Evolutionary conservation across 1,284 basidiomycete species (phyloP), one percentile per base, ranked within the genome.

Genomic region (Microbotryomycetes sp.): DNA sequence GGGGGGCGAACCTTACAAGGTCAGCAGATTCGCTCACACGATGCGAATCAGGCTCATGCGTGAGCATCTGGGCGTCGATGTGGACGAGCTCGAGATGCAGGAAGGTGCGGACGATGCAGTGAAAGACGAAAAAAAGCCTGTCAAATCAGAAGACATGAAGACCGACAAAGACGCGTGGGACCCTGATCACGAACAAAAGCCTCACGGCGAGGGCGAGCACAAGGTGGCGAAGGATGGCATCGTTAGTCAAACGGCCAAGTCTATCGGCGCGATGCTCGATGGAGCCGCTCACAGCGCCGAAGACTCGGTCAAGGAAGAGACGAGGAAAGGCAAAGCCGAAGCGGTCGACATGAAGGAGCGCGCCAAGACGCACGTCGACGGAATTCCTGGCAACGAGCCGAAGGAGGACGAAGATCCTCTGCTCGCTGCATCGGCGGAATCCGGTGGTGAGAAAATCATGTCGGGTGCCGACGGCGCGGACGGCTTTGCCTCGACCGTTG

Each of bases 11-110:
- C 90, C 92, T 0, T 98, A 88, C 81, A 86, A 91, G 80, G 94
- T 98, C 63, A 94, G 94, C 16, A 85, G 93, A 5, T 98, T 96
- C 75, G 91, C 96, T 6, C 96, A 98, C 75, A 89, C 89, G 2
- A 81, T 99, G 27, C 86, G 94, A 11, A 81, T 98, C 53, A 85
- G 93, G 7, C 80, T 98, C 53, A 99, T 99, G 94, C 83, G 89
- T 57, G 94, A 99, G 75, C 94, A 99, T 74, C 79, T 94, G 58
- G 94, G 94, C 3, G 81, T 97, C 58, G 92, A 98, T 74, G 92
- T 97, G 26, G 94, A 99, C 73, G 83, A 84, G 7, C 79, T 97
- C 69, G 85, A 87, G 61, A 86, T 69, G 53, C 45, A 67, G 59
- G 59, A 73, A 52, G 67, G 69, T 4, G 55, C 66, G 79, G 52